Evolutionary conservation across 331 rosid genomes (phyloP), one percentile per base, ranked within the genome.

Genomic region (Pyrus hybrid): DNA sequence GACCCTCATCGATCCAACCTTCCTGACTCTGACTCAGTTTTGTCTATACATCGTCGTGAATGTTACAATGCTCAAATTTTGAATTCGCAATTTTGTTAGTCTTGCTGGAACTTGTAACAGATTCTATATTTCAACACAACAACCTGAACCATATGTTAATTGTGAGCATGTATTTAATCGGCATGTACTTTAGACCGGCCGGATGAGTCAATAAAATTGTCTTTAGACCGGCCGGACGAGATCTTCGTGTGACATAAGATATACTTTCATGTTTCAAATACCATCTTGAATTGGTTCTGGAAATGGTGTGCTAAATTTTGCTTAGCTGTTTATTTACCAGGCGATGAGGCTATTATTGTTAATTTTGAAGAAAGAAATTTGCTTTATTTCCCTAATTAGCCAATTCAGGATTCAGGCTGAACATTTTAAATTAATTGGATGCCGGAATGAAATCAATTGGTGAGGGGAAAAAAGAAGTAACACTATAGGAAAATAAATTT

Each of bases 11-110:
- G 41, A 63, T 20, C 78, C 63, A 43, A 45, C 57, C 21, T 2
- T 85, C 54, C 16, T 30, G 49, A 17, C 57, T 51, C n/a, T 57
- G 74, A 53, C 58, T 61, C 63, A 6, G 32, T 47, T n/a, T 77
- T 78, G 80, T 75, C 43, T 21, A 32, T 49, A 61, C 57, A 17
- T 5, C 58, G 23, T 54, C 22, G 17, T 13, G 41, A 47, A 51
- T 74, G 37, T 76, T 79, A 22, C 6, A 47, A 21, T 69, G 3
- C 68, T 79, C 22, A 17, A 77, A 72, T 72, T 74, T 56, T 75
- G 63, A 75, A 12, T 32, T 35, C 25, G 17, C 17, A 26, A 20
- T 74, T 76, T 32, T 28, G 33, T 54, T 37, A 37, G 29, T 73
- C 45, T 26, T 17, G 14, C 28, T 25, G 63, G 13, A 72, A 72